These are phyloP conservation scores for Colletotrichum lupini DNA, from an alignment of 2,329 filamentous ascomycete genomes.

Conservation along the genomic window DNA sequence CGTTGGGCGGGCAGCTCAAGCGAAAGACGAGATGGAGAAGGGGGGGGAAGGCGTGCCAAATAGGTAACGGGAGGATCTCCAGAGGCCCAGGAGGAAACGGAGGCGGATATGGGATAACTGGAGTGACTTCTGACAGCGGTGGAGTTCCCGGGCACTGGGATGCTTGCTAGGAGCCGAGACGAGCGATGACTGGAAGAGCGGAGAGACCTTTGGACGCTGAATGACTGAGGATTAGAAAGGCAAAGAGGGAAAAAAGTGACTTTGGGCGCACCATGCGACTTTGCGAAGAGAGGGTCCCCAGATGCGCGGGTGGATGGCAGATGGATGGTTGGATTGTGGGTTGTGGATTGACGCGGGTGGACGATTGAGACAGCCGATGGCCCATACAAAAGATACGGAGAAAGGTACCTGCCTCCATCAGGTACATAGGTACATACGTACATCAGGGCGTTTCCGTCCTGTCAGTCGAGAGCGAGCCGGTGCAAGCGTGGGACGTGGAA, in stretches of 20 bases:
- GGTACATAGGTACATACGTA: not conserved
- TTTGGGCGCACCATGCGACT: not conserved
- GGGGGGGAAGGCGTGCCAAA: conserved; percentile 3
- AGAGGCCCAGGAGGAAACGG: not conserved
- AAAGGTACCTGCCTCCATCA: no score
- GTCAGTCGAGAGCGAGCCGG: not conserved
- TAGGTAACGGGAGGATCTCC: not conserved
- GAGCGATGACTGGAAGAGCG: not conserved
- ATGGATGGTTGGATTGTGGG: not conserved
- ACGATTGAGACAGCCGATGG: not conserved
- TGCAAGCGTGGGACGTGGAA: not conserved
- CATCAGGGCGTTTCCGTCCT: not conserved
- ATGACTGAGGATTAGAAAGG: not conserved
- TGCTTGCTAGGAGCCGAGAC: not conserved
- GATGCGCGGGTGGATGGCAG: not conserved
- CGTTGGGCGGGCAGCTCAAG: conserved; percentile 6
- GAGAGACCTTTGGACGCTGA: not conserved
- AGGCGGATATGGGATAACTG: not conserved
- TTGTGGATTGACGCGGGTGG: conserved; percentile 3
- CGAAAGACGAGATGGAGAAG: conserved; percentile 1
- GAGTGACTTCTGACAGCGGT: not conserved
- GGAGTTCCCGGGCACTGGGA: not conserved
- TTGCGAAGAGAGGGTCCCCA: not conserved
- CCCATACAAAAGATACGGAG: no score
- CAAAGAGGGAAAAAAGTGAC: not conserved